Conservation (phyloP, 202 grass and related monocot species). For the Schoenoplectus tabernaemontani region DNA sequence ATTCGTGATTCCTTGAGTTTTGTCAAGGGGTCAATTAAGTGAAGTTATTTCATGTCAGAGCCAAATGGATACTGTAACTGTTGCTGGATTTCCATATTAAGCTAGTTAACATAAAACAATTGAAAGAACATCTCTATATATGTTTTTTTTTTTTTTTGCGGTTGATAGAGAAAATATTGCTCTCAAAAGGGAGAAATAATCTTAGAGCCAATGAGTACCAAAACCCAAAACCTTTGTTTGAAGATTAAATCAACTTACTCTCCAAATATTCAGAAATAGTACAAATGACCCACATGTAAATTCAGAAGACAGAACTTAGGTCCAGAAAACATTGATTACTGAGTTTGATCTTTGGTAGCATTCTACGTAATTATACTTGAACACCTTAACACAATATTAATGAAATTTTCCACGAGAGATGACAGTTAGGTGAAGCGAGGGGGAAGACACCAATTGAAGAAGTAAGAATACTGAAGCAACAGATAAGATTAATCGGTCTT, state of each 20-base stretch:
- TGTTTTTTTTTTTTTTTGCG: not conserved
- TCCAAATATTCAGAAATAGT: not conserved
- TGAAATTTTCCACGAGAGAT: not conserved
- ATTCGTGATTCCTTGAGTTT: slow-evolving; percentile 4
- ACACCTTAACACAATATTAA: not conserved
- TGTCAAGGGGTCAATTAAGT: not conserved
- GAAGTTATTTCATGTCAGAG: slow-evolving; percentile 18
- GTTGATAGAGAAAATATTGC: not conserved
- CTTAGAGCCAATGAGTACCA: not conserved
- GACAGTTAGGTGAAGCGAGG: not conserved
- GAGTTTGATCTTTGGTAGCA: not conserved
- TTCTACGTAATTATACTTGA: not conserved
- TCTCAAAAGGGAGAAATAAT: not conserved
- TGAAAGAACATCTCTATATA: not conserved
- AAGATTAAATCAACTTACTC: not conserved
- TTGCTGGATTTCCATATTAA: not conserved
- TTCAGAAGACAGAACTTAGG: not conserved
- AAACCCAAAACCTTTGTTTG: not conserved
- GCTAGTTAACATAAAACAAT: not conserved
- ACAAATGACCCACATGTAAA: not conserved
- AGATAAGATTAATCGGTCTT: not conserved
- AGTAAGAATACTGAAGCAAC: not conserved
- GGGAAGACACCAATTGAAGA: not conserved
- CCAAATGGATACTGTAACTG: not conserved
- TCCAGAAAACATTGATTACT: not conserved